Evolutionary conservation across 2,329 filamentous ascomycete species (phyloP).

Genomic region (Clarireedia monteithiana): DNA sequence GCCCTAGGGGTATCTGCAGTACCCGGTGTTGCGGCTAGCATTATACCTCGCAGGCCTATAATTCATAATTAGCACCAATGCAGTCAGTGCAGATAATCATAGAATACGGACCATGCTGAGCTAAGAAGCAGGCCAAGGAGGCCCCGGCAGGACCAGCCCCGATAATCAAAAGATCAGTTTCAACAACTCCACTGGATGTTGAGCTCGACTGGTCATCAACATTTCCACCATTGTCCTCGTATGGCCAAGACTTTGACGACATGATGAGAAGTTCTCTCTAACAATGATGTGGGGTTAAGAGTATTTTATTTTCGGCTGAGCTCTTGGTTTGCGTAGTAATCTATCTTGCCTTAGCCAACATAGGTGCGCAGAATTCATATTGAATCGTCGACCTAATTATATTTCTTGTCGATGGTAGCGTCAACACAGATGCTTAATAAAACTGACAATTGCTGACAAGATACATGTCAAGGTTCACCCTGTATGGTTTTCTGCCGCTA

Average conservation of each 20-base stretch:
- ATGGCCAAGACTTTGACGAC: slow-evolving; percentile 1
- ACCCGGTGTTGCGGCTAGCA: slow-evolving; percentile 41
- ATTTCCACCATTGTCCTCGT: not conserved
- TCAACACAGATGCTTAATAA: too few species aligned
- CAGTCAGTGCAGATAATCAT: not conserved
- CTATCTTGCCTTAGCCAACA: too few species aligned
- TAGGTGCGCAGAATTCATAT: too few species aligned
- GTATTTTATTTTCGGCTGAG: not conserved
- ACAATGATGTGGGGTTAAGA: not conserved
- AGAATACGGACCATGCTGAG: slow-evolving; percentile 34
- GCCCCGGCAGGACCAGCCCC: slow-evolving; percentile 48
- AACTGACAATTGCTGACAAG: too few species aligned
- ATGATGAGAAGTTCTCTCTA: not conserved
- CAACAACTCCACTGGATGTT: slow-evolving; percentile 4
- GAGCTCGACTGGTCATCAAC: not conserved
- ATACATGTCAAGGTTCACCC: too few species aligned
- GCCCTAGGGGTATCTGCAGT: slow-evolving; percentile 50
- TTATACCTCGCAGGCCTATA: slow-evolving; percentile 42
- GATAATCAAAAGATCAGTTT: slow-evolving; percentile 42
- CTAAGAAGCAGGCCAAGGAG: slow-evolving; percentile 45
- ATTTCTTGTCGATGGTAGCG: too few species aligned
- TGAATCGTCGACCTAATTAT: too few species aligned
- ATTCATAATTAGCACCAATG: not conserved
- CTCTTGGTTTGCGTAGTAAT: too few species aligned
- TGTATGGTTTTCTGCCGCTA: too few species aligned